Conservation (phyloP, 805 yeast species). For the Metschnikowia cerradonensis region DNA sequence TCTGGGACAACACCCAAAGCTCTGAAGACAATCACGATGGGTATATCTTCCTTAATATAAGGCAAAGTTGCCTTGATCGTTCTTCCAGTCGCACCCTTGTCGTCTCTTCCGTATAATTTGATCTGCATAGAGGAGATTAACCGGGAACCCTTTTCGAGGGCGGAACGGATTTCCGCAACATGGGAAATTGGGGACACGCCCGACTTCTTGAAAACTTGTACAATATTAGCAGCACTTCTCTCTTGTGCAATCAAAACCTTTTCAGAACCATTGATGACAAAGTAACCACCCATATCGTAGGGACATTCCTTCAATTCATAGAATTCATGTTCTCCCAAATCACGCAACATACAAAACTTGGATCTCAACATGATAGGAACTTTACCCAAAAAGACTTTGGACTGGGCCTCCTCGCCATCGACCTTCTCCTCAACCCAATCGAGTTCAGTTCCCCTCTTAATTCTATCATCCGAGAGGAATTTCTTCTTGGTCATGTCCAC, state of each 20-base stretch:
- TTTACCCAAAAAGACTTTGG: constrained; percentile 86
- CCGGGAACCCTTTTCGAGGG: constrained; percentile 95
- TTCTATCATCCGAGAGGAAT: constrained; percentile 73
- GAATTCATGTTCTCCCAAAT: constrained; percentile 85
- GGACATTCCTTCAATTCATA: constrained; percentile 98
- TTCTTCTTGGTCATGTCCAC: constrained; percentile 94
- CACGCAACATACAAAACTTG: constrained; percentile 89
- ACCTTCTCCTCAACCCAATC: constrained; percentile 51
- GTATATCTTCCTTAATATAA: constrained; percentile 93
- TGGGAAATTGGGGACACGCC: constrained; percentile 96
- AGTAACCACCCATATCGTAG: constrained; percentile 99
- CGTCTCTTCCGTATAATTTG: constrained; percentile 81
- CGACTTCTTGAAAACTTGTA: constrained; percentile 95
- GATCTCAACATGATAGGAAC: constrained; percentile 98
- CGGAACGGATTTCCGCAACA: constrained; percentile 94
- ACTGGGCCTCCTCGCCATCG: constrained; percentile 55
- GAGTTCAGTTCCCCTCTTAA: constrained; percentile 42
- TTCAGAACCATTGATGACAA: constrained; percentile 96
- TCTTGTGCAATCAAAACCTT: constrained; percentile 98
- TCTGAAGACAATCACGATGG: constrained; percentile 94
- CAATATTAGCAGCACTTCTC: constrained; percentile 96
- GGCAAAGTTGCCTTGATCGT: constrained; percentile 96
- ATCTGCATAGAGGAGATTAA: constrained; percentile 92
- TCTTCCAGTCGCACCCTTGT: constrained; percentile 62
- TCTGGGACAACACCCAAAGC: constrained; percentile 98